These are phyloP conservation scores for Aspergillus homomorphus DNA, from an alignment of 495 filamentous ascomycete species.

Conservation along the genomic window DNA sequence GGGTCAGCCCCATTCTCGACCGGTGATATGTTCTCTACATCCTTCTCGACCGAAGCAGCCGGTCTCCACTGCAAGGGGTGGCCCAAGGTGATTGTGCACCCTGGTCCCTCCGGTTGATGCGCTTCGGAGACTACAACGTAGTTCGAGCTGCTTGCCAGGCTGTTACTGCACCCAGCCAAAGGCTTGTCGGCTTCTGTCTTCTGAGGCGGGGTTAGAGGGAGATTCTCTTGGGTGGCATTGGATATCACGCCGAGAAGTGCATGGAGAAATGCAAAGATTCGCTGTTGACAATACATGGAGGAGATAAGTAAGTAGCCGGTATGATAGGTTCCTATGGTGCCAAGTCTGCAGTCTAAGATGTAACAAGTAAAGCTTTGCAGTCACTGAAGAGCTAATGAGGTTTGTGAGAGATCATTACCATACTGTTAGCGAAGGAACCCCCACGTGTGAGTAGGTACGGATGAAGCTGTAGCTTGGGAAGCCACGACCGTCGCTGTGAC, in stretches of 20 bases:
- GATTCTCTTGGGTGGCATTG: background rate
- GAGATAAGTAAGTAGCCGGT: background rate
- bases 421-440: background rate
- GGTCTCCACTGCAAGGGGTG: background rate
- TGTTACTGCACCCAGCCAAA: background rate
- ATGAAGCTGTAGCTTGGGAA: background rate
- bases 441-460: too few species aligned
- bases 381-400: background rate
- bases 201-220: background rate
- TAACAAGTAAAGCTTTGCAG: background rate
- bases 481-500: background rate
- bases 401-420: background rate
- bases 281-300: slow-evolving; percentile 16
- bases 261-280: slow-evolving; percentile 8
- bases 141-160: background rate
- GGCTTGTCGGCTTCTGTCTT: background rate
- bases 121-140: background rate
- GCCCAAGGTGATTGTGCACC: slow-evolving; percentile 1
- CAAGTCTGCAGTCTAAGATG: background rate
- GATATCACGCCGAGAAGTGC: background rate
- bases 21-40: background rate
- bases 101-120: background rate
- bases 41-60: background rate
- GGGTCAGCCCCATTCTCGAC: background rate
- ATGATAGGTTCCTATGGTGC: background rate